These are phyloP conservation scores for Trichoderma sp. DNA, from an alignment of 2,329 filamentous ascomycete genomes.

Conservation along the genomic window DNA sequence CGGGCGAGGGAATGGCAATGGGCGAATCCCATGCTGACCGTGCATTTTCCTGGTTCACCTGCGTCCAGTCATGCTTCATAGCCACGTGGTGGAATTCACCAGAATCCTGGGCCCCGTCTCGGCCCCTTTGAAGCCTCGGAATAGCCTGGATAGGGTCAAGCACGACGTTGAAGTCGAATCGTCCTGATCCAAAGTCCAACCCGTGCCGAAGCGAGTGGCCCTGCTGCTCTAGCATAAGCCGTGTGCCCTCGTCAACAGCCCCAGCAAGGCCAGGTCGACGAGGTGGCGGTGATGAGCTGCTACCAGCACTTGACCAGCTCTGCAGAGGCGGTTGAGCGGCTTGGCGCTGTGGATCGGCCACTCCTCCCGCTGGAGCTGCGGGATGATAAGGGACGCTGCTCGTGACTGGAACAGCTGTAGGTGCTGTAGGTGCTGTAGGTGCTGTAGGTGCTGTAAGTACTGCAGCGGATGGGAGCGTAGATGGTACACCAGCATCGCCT, in stretches of 20 bases:
- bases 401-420: conserved; percentile 24
- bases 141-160: conserved; percentile 59
- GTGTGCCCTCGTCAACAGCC: conserved; percentile 15
- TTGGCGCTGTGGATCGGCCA: neutral
- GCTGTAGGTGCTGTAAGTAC: too few species aligned
- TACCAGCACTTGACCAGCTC: conserved; percentile 16
- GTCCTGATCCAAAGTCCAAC: conserved; percentile 64
- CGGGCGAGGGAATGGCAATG: neutral
- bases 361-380: neutral
- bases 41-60: conserved; percentile 31
- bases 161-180: conserved; percentile 72
- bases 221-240: conserved; percentile 47
- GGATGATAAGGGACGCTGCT: conserved; percentile 28
- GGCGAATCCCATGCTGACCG: conserved; percentile 12
- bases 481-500: conserved; percentile 37
- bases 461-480: conserved; percentile 34
- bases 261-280: neutral
- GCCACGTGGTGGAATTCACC: conserved; percentile 48
- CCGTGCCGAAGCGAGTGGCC: conserved; percentile 54
- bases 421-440: conserved; percentile 23
- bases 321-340: neutral
- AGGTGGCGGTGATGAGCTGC: conserved; percentile 8
- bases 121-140: conserved; percentile 53
- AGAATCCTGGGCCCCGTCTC: conserved; percentile 51
- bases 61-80: conserved; percentile 55